phyloP scores from a whole-genome alignment of 2,329 filamentous ascomycete genomes.

The Colletotrichum limetticola region DNA sequence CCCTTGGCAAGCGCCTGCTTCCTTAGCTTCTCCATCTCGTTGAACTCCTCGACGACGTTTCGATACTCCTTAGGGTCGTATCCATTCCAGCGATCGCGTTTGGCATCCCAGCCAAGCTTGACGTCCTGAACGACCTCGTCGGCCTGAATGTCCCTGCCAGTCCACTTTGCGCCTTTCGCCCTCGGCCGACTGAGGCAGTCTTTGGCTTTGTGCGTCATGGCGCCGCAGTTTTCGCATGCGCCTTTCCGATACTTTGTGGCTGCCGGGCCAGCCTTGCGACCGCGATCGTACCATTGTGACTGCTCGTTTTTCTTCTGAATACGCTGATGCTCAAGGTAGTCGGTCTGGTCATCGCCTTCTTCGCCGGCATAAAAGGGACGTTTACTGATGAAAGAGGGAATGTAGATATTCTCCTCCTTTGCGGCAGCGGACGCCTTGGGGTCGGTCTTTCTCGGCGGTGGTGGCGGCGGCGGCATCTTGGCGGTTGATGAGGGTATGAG shows the following conservation, averaged over 20 bases:
- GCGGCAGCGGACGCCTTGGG: constrained; percentile 52
- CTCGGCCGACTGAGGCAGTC: constrained; percentile 91
- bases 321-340: constrained; percentile 97
- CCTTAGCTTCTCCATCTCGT: constrained; percentile 83
- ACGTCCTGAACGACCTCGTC: constrained; percentile 90
- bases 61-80: constrained; percentile 91
- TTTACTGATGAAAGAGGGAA: constrained; percentile 97
- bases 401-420: constrained; percentile 98
- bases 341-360: constrained; percentile 78
- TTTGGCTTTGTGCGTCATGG: constrained; percentile 95
- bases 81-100: constrained; percentile 98
- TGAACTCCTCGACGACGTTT: constrained; percentile 88
- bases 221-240: constrained; percentile 97
- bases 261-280: constrained; percentile 83
- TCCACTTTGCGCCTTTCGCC: constrained; percentile 91
- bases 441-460: constrained; percentile 47
- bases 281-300: constrained; percentile 93
- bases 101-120: constrained; percentile 93
- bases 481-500: background rate
- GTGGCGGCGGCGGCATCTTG: constrained; percentile 39
- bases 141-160: constrained; percentile 91
- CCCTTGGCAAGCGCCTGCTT: constrained; percentile 59
- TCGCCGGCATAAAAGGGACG: constrained; percentile 94
- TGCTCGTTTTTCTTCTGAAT: constrained; percentile 79
- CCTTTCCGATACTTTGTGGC: constrained; percentile 98